Conservation (phyloP, 768 basidiomycete genomes). For the Agaricus subrufescens region DNA sequence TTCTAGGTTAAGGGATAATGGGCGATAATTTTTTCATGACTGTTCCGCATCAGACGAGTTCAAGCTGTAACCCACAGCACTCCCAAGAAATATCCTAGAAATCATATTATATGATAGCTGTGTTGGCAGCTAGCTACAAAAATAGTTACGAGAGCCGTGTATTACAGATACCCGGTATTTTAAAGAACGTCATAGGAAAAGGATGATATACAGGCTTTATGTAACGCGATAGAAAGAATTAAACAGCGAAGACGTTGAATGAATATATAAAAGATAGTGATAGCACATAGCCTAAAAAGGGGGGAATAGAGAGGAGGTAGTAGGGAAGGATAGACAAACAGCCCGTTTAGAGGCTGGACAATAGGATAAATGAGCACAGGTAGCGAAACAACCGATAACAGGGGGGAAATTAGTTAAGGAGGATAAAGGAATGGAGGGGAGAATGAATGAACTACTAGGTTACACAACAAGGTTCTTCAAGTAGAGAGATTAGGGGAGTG, state of each 20-base stretch:
- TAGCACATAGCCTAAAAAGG: not conserved
- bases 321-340: conserved; percentile 9
- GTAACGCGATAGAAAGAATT: not conserved
- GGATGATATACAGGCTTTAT: conserved; percentile 2
- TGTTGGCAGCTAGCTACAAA: too few relatives aligned
- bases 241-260: not conserved
- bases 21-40: too few relatives aligned
- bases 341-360: conserved; percentile 9
- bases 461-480: conserved; percentile 5
- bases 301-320: not conserved
- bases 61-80: too few relatives aligned
- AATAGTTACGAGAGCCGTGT: too few relatives aligned
- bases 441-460: conserved; percentile 1
- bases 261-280: not conserved
- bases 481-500: not conserved
- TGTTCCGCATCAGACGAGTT: too few relatives aligned
- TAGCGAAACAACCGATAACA: not conserved
- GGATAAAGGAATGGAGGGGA: not conserved
- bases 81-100: too few relatives aligned
- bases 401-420: not conserved
- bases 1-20: too few relatives aligned
- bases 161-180: too few relatives aligned
- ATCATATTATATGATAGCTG: too few relatives aligned
- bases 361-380: conserved; percentile 1
- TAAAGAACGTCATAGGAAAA: not conserved